Evolutionary conservation across 176 grass and related monocot genomes (phyloP).

Genomic region (Lolium perenne): DNA sequence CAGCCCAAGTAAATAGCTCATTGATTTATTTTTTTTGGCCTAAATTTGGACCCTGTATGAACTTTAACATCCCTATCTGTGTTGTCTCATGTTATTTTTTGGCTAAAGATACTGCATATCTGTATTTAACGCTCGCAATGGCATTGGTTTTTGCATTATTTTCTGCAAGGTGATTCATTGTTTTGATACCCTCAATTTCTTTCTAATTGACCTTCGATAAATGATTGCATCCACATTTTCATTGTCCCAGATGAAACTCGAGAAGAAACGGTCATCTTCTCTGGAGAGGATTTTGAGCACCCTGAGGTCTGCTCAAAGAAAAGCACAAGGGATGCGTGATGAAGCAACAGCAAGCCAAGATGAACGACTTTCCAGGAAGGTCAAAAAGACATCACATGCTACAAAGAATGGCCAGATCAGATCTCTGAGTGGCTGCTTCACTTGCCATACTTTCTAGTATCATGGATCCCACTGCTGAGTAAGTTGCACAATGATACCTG

Average conservation of each 20-base stretch:
- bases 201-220: conserved; percentile 22
- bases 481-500: conserved; percentile 38
- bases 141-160: conserved; percentile 21
- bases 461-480: conserved; percentile 17
- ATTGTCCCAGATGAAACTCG: conserved; percentile 72
- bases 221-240: conserved; percentile 22
- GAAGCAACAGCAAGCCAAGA: conserved; percentile 51
- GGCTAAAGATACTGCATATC: not conserved
- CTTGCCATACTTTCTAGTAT: conserved; percentile 85
- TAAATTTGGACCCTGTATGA: not conserved
- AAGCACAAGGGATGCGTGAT: conserved; percentile 73
- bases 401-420: conserved; percentile 68
- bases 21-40: not conserved
- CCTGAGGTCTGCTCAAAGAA: conserved; percentile 80
- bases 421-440: conserved; percentile 94
- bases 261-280: conserved; percentile 87
- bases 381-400: conserved; percentile 52
- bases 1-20: not conserved
- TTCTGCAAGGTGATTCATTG: not conserved
- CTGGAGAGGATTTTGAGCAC: conserved; percentile 86
- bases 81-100: not conserved
- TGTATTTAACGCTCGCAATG: not conserved
- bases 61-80: not conserved
- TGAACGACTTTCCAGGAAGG: conserved; percentile 46
- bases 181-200: conserved; percentile 17